A percentile compares a stretch with the other conserved stretches of the same genome.
phyloP scores from a whole-genome alignment of 2,329 filamentous ascomycete genomes.

The Nemania sp. region DNA sequence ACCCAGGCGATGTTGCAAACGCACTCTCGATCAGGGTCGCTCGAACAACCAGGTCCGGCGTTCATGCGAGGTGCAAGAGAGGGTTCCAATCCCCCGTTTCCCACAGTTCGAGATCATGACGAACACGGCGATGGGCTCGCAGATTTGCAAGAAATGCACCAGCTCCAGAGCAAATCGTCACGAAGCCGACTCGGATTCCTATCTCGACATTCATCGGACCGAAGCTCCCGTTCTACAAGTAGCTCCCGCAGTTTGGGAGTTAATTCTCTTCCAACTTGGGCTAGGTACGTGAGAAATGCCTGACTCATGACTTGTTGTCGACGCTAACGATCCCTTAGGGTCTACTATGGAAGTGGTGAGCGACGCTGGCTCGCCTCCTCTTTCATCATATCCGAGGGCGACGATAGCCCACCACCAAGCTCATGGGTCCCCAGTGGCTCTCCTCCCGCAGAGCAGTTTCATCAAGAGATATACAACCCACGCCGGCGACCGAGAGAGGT shows the following conservation, averaged over 20 bases:
- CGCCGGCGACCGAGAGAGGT: conserved; percentile 39
- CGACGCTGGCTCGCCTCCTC: conserved; percentile 56
- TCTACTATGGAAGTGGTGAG: conserved; percentile 74
- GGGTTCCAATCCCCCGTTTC: conserved; percentile 44
- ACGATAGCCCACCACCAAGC: conserved; percentile 53
- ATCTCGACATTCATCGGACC: conserved; percentile 54
- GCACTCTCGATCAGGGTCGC: conserved; percentile 49
- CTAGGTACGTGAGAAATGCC: conserved; percentile 45
- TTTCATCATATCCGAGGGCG: conserved; percentile 53
- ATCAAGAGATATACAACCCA: conserved; percentile 41
- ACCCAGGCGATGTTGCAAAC: conserved; percentile 44
- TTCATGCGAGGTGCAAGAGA: conserved; percentile 47
- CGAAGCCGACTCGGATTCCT: conserved; percentile 58
- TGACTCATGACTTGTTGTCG: not conserved
- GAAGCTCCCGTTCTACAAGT: conserved; percentile 56
- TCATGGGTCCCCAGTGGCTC: conserved; percentile 52
- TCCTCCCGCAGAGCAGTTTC: conserved; percentile 54
- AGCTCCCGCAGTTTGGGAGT: conserved; percentile 56
- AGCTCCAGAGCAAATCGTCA: conserved; percentile 55
- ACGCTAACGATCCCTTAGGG: conserved; percentile 44
- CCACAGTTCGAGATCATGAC: conserved; percentile 61
- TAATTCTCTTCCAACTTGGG: conserved; percentile 58
- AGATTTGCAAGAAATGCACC: conserved; percentile 59
- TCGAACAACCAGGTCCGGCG: conserved; percentile 55
- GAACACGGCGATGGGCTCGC: conserved; percentile 68